Conservation (phyloP, 331 rosid species). For the Rosa hybrid region DNA sequence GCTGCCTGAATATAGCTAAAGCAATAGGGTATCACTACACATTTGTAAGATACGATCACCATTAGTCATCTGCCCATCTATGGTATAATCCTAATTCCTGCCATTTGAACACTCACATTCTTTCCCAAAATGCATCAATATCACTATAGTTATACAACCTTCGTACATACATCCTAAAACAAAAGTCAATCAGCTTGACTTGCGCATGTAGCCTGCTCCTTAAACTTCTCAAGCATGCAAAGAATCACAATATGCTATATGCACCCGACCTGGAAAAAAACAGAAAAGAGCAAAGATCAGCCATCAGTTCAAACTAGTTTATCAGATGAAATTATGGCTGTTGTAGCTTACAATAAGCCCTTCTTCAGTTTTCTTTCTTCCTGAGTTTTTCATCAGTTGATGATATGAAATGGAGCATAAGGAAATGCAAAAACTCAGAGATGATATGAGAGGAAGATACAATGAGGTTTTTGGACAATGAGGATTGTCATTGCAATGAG, state of each 20-base stretch:
- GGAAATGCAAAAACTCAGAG: no score
- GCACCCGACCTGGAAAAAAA: conserved; percentile 1
- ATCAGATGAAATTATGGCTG: background rate
- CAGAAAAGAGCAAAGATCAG: background rate
- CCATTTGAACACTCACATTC: background rate
- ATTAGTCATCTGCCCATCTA: background rate
- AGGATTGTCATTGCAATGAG: no score
- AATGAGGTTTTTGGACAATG: no score
- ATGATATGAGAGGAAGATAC: no score
- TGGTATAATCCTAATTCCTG: background rate
- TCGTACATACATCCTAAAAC: background rate
- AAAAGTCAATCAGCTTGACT: no score
- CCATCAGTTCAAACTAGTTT: background rate
- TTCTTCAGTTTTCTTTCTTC: no score
- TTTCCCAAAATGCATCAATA: background rate
- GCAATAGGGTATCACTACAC: background rate
- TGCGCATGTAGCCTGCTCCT: no score
- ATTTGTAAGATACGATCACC: background rate
- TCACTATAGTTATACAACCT: no score
- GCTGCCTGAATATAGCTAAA: background rate
- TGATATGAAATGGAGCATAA: no score
- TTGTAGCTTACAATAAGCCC: background rate
- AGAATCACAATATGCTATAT: background rate
- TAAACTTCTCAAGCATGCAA: background rate
- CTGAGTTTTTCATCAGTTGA: no score